Evolutionary conservation across 2,329 filamentous ascomycete species (phyloP), one percentile per base, ranked within the genome.

Genomic region (Hypoxylon sp.): DNA sequence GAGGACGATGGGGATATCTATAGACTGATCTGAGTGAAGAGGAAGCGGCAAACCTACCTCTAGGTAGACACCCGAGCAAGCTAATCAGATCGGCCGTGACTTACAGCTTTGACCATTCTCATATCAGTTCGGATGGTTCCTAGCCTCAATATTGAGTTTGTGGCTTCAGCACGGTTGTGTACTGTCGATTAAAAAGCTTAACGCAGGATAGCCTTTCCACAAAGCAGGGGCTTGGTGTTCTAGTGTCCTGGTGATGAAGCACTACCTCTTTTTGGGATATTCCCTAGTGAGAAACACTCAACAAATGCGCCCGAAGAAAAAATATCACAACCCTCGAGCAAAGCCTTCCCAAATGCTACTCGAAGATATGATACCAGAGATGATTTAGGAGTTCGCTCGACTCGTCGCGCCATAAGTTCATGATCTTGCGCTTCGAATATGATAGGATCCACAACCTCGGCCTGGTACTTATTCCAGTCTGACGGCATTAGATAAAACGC

Each of bases 141-240:
- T 53, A 28, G 19, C 28, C 17, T 53, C 2, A 25, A 14, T 17
- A 28, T 53, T 25, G 7, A 53, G 50, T 53, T 53, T 38, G 5
- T 2, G 19, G 43, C 30, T 30, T 23, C 32, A 19, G 19, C 38
- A 36, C n/a, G 34, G 11, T 36, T 36, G 14, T 36, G 2, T 11
- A 11, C 34, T 14, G n/a, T n/a, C 11, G 3, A 14, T 11, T 13
- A 14, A 6, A 14, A 38, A 38, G 6, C 34, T 38, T n/a, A 38
- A 38, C 28, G 28, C 28, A 30, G 28, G 34, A 36, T 36, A 36
- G 14, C 34, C 34, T 36, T 36, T 36, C 13, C 34, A 36, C 13
- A 36, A n/a, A 36, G 14, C 34, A 36, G 11, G 13, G 34, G 14
- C 13, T 14, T n/a, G 34, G 34, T n/a, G 34, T n/a, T 36, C 34